phyloP scores from a whole-genome alignment of 2,329 filamentous ascomycete species.

The Hysterium pulicare region DNA sequence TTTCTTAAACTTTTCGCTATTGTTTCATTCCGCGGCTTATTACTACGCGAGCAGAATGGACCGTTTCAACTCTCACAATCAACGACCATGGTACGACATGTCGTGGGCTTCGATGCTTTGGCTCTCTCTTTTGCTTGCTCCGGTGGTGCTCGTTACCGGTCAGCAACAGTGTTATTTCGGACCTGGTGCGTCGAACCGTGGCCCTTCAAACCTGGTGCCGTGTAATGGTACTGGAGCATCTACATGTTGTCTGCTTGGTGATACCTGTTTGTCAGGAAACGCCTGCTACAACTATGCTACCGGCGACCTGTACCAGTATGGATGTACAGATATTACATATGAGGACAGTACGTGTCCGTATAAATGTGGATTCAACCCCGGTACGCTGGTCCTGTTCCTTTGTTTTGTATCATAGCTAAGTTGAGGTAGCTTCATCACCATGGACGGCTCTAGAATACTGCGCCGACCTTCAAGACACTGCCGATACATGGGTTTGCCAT shows the following conservation, averaged over 20 bases:
- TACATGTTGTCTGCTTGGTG: constrained; percentile 24
- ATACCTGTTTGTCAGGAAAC: constrained; percentile 25
- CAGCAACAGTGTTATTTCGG: constrained; percentile 30
- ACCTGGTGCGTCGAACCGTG: constrained; percentile 21
- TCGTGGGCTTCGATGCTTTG: background rate
- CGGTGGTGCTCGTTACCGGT: constrained; percentile 2
- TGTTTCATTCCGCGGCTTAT: background rate
- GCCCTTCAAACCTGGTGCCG: constrained; percentile 18
- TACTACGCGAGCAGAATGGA: background rate
- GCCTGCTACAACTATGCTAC: constrained; percentile 23
- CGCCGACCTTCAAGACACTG: constrained; percentile 13
- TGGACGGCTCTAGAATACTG: constrained; percentile 28
- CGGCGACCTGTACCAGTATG: constrained; percentile 27
- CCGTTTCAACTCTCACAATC: background rate
- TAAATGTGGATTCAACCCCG: constrained; percentile 24
- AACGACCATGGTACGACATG: constrained; percentile 1
- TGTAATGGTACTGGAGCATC: constrained; percentile 19
- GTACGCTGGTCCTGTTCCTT: constrained; percentile 9
- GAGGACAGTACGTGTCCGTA: constrained; percentile 21
- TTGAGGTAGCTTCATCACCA: constrained; percentile 17
- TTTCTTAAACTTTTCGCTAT: background rate
- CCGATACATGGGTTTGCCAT: constrained; percentile 27
- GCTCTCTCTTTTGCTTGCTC: background rate
- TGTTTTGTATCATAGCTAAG: constrained; percentile 2
- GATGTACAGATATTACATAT: constrained; percentile 30